Evolutionary conservation across 1,284 basidiomycete species (phyloP).

Genomic region (Cutaneotrichosporon cutaneum): DNA sequence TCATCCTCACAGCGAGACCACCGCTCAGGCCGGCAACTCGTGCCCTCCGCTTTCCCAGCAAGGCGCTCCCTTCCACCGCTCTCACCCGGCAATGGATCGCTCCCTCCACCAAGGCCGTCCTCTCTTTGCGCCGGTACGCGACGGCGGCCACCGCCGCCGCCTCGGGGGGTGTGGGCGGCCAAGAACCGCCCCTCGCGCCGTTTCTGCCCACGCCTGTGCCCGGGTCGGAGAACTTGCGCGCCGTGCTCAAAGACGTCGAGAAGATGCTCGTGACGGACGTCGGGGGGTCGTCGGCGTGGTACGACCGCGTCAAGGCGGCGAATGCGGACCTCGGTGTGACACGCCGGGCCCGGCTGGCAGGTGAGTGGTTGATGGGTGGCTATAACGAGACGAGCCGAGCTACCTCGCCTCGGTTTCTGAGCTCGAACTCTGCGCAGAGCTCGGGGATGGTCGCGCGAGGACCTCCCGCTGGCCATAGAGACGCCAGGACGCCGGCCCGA

Average conservation of each 20-base stretch:
- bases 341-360: conserved; percentile 31
- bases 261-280: conserved; percentile 38
- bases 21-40: neutral
- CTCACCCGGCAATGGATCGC: neutral
- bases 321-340: conserved; percentile 23
- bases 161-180: neutral
- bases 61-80: neutral
- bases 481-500: neutral
- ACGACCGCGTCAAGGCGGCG: conserved; percentile 26
- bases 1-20: neutral
- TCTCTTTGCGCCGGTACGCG: conserved; percentile 1
- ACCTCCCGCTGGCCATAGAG: neutral
- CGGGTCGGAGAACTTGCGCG: neutral
- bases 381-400: neutral
- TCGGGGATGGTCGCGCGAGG: neutral
- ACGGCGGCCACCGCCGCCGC: neutral
- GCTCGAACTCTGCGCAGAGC: neutral
- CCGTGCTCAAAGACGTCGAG: conserved; percentile 3
- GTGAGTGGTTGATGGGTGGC: conserved; percentile 25
- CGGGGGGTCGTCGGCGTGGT: conserved; percentile 43
- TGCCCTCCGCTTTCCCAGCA: neutral
- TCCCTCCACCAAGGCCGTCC: neutral
- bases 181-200: neutral
- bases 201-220: neutral
- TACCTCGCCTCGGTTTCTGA: neutral